These are phyloP conservation scores for Parmelia sp. DNA, from an alignment of 495 filamentous ascomycete species.

Conservation along the genomic window DNA sequence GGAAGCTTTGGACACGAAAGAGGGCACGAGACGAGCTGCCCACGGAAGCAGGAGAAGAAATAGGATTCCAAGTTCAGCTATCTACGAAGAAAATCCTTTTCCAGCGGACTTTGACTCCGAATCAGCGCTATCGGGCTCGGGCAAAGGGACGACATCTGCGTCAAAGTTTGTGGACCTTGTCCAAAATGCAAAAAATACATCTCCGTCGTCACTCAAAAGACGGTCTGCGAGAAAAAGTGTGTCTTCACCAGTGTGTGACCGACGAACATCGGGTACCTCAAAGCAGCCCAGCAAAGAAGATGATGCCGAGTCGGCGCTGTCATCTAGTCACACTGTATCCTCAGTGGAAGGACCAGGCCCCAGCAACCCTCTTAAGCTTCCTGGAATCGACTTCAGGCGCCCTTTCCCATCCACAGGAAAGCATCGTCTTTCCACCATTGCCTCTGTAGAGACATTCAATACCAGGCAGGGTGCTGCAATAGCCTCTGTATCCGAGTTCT, in stretches of 20 bases:
- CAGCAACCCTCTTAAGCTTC: conserved; percentile 17
- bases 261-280: conserved; percentile 5
- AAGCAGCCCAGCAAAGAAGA: conserved; percentile 29
- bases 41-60: conserved; percentile 27
- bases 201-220: conserved; percentile 21
- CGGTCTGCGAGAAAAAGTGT: conserved; percentile 20
- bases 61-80: conserved; percentile 26
- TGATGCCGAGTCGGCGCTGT: conserved; percentile 31
- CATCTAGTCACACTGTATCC: conserved; percentile 17
- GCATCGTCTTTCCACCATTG: conserved; percentile 69
- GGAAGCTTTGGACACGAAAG: conserved; percentile 25
- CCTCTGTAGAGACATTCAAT: conserved; percentile 56
- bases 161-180: conserved; percentile 26
- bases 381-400: conserved; percentile 37
- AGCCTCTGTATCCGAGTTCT: conserved; percentile 36
- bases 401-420: conserved; percentile 57
- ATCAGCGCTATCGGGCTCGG: conserved; percentile 17
- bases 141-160: conserved; percentile 18
- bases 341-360: conserved; percentile 22
- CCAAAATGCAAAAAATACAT: conserved; percentile 17
- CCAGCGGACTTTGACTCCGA: conserved; percentile 21
- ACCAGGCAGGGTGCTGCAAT: conserved; percentile 27
- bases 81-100: conserved; percentile 28
- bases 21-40: conserved; percentile 22
- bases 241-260: conserved; percentile 20